Evolutionary conservation across 139 green algal genomes (phyloP), one percentile per base, ranked within the genome.

Genomic region (Trebouxia sp.): DNA sequence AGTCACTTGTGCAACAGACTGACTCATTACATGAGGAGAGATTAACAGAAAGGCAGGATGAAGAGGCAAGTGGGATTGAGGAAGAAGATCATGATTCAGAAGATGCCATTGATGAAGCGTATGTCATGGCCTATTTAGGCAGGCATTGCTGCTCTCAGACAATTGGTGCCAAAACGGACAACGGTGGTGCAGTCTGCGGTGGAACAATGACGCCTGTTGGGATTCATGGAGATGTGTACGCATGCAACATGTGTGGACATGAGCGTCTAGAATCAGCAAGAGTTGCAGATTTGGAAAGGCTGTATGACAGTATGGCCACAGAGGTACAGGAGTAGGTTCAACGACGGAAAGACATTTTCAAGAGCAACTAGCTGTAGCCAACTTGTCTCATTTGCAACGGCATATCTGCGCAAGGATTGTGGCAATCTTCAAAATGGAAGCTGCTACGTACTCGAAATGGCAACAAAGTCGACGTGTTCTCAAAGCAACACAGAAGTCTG

Each of bases 221-320:
- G 5, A 32, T 28, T 1, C 53, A 28, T 45, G 58, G 45, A 5
- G 80, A 85, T 6, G 17, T 83, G 26, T 75, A 83, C 3, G 76
- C 89, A 74, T 97, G 93, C 87, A 94, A 91, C 83, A 88, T 96
- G 75, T 97, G 93, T 75, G 90, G 89, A 6, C 20, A 20, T 15
- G 12, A 17, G 9, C 78, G 91, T 26, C 91, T 77, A 1, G 93
- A 96, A 62, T 84, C 86, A 8, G 55, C 93, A 53, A 96, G 96
- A 79, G 28, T 97, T 65, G 82, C 82, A 0, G 88, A 92, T 67
- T 47, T 97, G 28, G 80, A 91, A 67, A 80, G 24, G n/a, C 17
- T 41, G 56, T 41, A 41, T 9, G 11, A 37, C 17, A 22, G 17
- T 37, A 11, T 69, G 26, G n/a, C 47, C 47, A 14, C 15, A 17